Percentiles rank a stretch among this genome's conserved stretches.
These are phyloP conservation scores for Edaphochlamys debaryana DNA, from an alignment of 139 green algal species.

Conservation along the genomic window DNA sequence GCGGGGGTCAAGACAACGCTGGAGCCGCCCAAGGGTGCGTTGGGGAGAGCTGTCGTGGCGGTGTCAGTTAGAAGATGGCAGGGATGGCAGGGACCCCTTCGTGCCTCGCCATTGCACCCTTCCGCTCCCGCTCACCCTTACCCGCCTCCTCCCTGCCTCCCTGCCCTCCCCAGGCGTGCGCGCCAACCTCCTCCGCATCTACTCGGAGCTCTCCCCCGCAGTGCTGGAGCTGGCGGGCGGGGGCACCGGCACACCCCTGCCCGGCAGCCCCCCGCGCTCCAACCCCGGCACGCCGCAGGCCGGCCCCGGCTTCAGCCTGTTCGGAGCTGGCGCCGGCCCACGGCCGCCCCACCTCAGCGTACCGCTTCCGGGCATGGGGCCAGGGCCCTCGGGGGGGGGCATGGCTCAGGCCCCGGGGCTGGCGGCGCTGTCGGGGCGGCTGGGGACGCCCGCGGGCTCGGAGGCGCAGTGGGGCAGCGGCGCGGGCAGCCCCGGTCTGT, in stretches of 20 bases:
- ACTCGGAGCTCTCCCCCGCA: slow-evolving; percentile 54
- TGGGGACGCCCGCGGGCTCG: too few species aligned
- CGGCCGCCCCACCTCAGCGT: not conserved
- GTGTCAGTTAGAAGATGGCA: not conserved
- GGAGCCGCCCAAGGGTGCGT: slow-evolving; percentile 78
- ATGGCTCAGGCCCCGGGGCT: too few species aligned
- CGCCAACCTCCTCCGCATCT: slow-evolving; percentile 75
- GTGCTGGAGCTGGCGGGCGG: slow-evolving; percentile 47
- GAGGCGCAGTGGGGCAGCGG: too few species aligned
- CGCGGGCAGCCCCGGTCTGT: too few species aligned
- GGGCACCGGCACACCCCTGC: not conserved
- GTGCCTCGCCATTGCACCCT: too few species aligned
- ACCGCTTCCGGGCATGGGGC: too few species aligned
- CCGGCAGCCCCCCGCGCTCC: too few species aligned
- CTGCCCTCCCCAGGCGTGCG: slow-evolving; percentile 50
- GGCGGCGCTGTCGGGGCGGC: too few species aligned
- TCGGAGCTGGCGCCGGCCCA: not conserved
- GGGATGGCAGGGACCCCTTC: too few species aligned
- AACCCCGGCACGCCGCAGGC: too few species aligned
- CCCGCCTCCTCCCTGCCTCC: not conserved
- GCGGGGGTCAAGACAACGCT: slow-evolving; percentile 79
- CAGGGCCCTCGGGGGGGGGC: too few species aligned
- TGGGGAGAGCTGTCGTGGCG: not conserved
- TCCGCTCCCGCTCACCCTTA: not conserved
- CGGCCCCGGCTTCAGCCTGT: too few species aligned